Evolutionary conservation across 1,139 yeast genomes (phyloP), one percentile per base, ranked within the genome.

Genomic region (Lodderomyces oxycetoniae): DNA sequence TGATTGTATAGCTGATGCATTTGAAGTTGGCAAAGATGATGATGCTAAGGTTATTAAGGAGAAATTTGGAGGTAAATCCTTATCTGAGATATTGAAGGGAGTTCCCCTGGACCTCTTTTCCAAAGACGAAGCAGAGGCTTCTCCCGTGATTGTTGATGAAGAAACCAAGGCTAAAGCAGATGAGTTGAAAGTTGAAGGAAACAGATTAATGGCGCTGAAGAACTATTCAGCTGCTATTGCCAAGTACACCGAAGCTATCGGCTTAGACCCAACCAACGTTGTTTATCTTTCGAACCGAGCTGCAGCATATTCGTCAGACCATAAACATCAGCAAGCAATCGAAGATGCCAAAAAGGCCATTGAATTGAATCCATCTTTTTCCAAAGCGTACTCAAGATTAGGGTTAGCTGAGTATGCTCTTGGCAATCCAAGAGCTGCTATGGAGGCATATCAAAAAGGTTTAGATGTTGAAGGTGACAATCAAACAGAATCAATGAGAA

Each of bases 261-360:
- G 63, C 21, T 61, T 82, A 37, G 74, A 80, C 44, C 77, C 87
- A 34, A 57, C 71, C 11, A 88, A 88, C 55, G 89, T 88, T 11
- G 85, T 93, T 17, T 93, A 82, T 61, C 77, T 74, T 43, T 88
- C 97, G 23, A 91, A 91, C 66, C 78, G 99, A 56, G 97, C 99
- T 12, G 98, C 99, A 32, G 98, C 98, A 4, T 79, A 84, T 59
- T 85, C 95, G 12, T 86, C 95, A 6, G 56, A 74, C 30, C 73
- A 79, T 41, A 69, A 86, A 42, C 91, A 85, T 52, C 82, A 76
- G 12, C 66, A 74, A 44, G 98, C 99, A 2, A 76, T 84, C 30
- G 67, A 63, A 29, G 99, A 91, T 57, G 96, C 98, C 21, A 72
- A 80, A 52, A 65, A 67, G 40, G 96, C 98, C 28, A 78, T 87